Evolutionary conservation across 306 rosid species (phyloP), one percentile per base, ranked within the genome.

Genomic region (Glycine latifolia): DNA sequence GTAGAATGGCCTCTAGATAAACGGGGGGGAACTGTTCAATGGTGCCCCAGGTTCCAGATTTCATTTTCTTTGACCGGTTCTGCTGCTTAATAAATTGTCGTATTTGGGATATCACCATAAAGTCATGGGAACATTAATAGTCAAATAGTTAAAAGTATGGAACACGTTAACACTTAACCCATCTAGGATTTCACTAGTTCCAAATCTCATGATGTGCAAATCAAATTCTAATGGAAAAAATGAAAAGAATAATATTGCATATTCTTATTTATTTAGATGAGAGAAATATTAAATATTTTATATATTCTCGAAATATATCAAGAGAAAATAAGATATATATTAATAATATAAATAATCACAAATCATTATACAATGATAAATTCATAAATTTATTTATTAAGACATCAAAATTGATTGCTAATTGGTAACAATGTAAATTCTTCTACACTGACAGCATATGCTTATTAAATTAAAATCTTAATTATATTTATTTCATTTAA

Each of bases 41-140:
- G 20, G 47, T 43, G 75, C 49, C 26, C 37, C 73, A 37, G 41
- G 5, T 15, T 71, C 1, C 0, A 39, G 73, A 53, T 52, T 81
- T 75, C 62, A 65, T 66, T 75, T 65, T 74, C 63, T 55, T 67
- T 75, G 85, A 82, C 85, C 56, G 13, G 68, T 76, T 17, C 35
- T 33, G 17, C 5, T 43, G 5, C 44, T 44, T 55, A 35, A 5
- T 46, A 5, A 11, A 47, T 46, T 74, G 48, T 75, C 46, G 13
- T 43, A 35, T 58, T 75, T 43, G 65, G 17, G 26, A 58, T 35
- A 50, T 68, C 60, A 55, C 75, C 67, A 62, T 63, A 41, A 43
- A 65, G 11, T 49, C 8, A 50, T 9, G 44, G 50, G 75, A 55
- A 67, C 13, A 66, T 46, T 81, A 82, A 67, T 16, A 5, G 72